A percentile compares a stretch with the other conserved stretches of the same genome.
Evolutionary conservation across 441 rosid species (phyloP).

Genomic region (Manihot esculenta): DNA sequence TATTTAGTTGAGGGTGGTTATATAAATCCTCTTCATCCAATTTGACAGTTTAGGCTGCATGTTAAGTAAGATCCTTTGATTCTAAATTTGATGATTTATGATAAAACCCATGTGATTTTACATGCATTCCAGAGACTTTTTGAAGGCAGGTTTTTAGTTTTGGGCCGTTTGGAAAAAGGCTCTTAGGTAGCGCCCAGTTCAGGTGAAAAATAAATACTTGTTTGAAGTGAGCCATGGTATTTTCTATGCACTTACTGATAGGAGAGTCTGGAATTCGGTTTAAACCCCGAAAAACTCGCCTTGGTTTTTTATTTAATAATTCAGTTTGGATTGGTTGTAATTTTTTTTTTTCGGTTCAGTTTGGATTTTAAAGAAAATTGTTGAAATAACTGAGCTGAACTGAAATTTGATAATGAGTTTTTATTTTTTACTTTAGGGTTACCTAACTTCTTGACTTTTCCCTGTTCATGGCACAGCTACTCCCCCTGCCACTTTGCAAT

Average conservation of each 20-base stretch:
- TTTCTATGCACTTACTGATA: not conserved
- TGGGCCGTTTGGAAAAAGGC: not conserved
- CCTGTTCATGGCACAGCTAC: too few species aligned
- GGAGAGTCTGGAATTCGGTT: too few species aligned
- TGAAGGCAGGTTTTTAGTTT: not conserved
- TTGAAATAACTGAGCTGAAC: too few species aligned
- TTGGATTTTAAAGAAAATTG: too few species aligned
- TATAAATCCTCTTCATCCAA: not conserved
- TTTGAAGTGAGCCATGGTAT: not conserved
- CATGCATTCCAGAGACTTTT: not conserved
- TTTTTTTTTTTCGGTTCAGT: too few species aligned
- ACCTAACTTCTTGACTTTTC: too few species aligned
- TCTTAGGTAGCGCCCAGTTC: not conserved
- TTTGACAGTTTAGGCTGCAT: not conserved
- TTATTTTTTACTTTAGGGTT: too few species aligned
- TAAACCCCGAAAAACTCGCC: too few species aligned
- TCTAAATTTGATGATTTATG: not conserved
- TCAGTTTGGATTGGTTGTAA: too few species aligned
- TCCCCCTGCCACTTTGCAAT: too few species aligned
- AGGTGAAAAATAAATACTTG: not conserved
- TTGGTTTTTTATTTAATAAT: too few species aligned
- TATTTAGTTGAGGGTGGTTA: not conserved
- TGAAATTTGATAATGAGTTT: too few species aligned
- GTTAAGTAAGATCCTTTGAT: not conserved
- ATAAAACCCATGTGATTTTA: conserved; percentile 1